Conservation (phyloP, 176 grass and related monocot species). For the Oryza rufipogon region DNA sequence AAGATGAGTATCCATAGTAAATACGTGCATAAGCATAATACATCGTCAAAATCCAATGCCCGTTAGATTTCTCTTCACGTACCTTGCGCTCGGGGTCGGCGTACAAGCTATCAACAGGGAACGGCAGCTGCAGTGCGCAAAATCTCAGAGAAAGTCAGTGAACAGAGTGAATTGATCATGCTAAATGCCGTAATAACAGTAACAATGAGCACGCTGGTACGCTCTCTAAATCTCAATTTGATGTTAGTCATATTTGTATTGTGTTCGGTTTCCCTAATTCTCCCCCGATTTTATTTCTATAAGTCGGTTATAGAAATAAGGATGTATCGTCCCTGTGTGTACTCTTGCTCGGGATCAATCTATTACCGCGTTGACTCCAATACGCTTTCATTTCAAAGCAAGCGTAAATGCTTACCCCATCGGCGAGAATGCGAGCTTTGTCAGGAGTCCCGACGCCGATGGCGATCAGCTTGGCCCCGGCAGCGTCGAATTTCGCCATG, state of each 20-base stretch:
- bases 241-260: too few relatives aligned
- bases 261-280: too few relatives aligned
- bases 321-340: too few relatives aligned
- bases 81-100: slow-evolving; percentile 89
- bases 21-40: not conserved
- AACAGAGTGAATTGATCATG: not conserved
- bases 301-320: too few relatives aligned
- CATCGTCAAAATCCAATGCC: not conserved
- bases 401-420: slow-evolving; percentile 49
- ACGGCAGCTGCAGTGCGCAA: slow-evolving; percentile 58
- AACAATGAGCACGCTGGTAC: not conserved
- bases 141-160: slow-evolving; percentile 18
- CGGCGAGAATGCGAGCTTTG: slow-evolving; percentile 80
- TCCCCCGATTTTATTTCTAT: too few relatives aligned
- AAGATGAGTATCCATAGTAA: not conserved
- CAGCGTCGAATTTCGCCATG: slow-evolving; percentile 60
- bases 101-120: slow-evolving; percentile 84
- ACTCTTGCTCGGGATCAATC: too few relatives aligned
- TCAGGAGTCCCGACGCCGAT: slow-evolving; percentile 80
- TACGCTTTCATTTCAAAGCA: not conserved
- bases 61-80: not conserved
- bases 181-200: not conserved
- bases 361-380: too few relatives aligned
- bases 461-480: slow-evolving; percentile 71
- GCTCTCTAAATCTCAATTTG: not conserved